Evolutionary conservation across 2,329 filamentous ascomycete genomes (phyloP), one percentile per base, ranked within the genome.

Genomic region (Lachnum nothofagi): DNA sequence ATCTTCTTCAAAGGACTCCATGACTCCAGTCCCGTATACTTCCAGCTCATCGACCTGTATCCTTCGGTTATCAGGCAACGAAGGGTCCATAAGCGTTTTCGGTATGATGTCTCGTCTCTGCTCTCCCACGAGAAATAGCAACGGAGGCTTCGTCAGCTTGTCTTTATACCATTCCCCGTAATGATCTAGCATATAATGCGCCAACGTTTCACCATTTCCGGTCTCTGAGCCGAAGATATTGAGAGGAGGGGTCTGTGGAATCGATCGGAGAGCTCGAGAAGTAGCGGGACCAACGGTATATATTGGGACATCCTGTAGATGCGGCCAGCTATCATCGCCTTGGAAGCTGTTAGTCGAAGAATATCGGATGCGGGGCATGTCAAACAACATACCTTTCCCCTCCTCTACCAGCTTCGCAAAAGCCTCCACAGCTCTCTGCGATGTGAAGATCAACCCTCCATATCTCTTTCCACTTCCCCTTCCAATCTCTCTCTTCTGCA

Each of bases 61-160:
- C 42, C 78, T 72, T 44, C 68, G 67, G 12, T 71, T 63, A 0
- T 64, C 55, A 0, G 76, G 67, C 7, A 90, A 68, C 0, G 64
- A 59, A 0, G 71, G 63, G 33, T 79, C 76, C 73, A 83, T 86
- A 31, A 97, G 71, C 1, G 80, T 88, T 59, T 79, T 87, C 1
- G 93, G 91, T 55, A 98, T 95, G 56, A 95, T 82, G 65, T 97
- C 93, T 38, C 93, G 75, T 46, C 90, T 79, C 64, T 91, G 87
- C 65, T 96, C 91, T 17, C 93, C 93, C 0, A 95, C 90, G 12
- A 94, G 77, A 66, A 97, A 98, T 1, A 97, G 71, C 4, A 97
- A 67, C 0, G 85, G 78, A 0, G 77, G 82, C 59, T 81, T 80
- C 12, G 57, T 24, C 12, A 48, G 20, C 42, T 67, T 63, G 31